These are phyloP conservation scores for Dujonia santamariae DNA, from an alignment of 1,139 yeast genomes.

Conservation along the genomic window DNA sequence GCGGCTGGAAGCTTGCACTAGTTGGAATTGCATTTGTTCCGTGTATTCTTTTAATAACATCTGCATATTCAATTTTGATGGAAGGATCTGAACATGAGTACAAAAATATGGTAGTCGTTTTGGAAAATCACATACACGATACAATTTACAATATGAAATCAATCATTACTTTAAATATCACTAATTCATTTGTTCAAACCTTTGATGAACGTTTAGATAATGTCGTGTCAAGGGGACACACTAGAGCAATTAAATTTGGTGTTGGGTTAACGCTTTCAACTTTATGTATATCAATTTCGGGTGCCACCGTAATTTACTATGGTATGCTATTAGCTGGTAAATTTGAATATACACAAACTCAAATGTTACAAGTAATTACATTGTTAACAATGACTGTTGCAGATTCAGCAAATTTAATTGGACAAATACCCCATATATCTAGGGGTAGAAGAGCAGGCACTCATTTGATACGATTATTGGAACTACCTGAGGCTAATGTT, in stretches of 20 bases:
- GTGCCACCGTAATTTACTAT: constrained; percentile 69
- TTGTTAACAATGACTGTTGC: constrained; percentile 71
- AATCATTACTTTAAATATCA: constrained; percentile 54
- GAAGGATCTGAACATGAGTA: constrained; percentile 57
- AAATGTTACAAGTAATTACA: constrained; percentile 67
- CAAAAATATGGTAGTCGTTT: constrained; percentile 50
- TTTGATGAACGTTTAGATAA: constrained; percentile 27
- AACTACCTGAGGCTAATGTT: constrained; percentile 24
- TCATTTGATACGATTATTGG: constrained; percentile 45
- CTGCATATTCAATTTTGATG: constrained; percentile 49
- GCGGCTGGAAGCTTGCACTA: constrained; percentile 87
- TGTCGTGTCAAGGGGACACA: constrained; percentile 32
- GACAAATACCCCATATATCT: constrained; percentile 70
- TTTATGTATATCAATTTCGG: constrained; percentile 55
- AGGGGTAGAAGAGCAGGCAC: constrained; percentile 75
- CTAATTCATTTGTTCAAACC: constrained; percentile 39
- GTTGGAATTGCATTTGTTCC: constrained; percentile 80
- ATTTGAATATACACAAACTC: constrained; percentile 51
- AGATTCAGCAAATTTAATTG: constrained; percentile 56
- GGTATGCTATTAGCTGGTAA: constrained; percentile 68
- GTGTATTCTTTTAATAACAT: constrained; percentile 48
- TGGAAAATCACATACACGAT: constrained; percentile 59
- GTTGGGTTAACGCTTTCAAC: constrained; percentile 60
- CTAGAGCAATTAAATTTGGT: constrained; percentile 56
- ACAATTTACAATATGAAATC: constrained; percentile 60